Percentiles rank a stretch among this genome's conserved stretches.
Conservation (phyloP, 345 rosid genomes). For the Gynandropsis gynandra region DNA sequence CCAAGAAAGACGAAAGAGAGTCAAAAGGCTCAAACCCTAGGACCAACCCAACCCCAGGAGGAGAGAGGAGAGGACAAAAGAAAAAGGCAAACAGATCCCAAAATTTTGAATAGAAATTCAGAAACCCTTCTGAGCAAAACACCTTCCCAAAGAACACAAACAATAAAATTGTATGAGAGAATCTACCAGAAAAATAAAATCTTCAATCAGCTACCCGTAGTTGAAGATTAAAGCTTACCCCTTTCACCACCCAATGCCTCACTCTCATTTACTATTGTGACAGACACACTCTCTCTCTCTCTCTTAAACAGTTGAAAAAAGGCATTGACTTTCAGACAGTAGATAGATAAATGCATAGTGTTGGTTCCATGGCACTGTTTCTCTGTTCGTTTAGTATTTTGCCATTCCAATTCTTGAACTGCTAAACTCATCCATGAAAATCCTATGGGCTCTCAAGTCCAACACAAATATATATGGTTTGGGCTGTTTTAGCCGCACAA, state of each 20-base stretch:
- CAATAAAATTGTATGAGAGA: background rate
- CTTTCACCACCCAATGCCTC: slow-evolving; percentile 30
- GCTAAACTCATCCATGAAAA: too few species aligned
- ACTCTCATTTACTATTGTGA: slow-evolving; percentile 21
- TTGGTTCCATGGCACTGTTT: too few species aligned
- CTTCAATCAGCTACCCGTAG: slow-evolving; percentile 7
- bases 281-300: slow-evolving; percentile 22
- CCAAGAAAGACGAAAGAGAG: background rate
- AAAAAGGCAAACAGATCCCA: slow-evolving; percentile 13
- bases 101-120: background rate
- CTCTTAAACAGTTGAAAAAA: slow-evolving; percentile 34
- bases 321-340: slow-evolving; percentile 53
- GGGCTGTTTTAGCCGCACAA: too few species aligned
- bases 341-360: too few species aligned
- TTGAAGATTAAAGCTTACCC: slow-evolving; percentile 25
- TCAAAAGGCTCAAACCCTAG: background rate
- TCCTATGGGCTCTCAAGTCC: too few species aligned
- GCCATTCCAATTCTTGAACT: too few species aligned
- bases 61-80: too few species aligned
- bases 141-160: too few species aligned
- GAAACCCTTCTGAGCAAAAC: too few species aligned
- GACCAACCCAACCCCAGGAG: too few species aligned
- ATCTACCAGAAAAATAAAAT: background rate
- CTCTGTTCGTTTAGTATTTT: too few species aligned
- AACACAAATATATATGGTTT: too few species aligned